Percentiles rank a stretch among this genome's conserved stretches.
Conservation (phyloP, 2,329 filamentous ascomycete genomes). For the Diaporthe vexans region DNA sequence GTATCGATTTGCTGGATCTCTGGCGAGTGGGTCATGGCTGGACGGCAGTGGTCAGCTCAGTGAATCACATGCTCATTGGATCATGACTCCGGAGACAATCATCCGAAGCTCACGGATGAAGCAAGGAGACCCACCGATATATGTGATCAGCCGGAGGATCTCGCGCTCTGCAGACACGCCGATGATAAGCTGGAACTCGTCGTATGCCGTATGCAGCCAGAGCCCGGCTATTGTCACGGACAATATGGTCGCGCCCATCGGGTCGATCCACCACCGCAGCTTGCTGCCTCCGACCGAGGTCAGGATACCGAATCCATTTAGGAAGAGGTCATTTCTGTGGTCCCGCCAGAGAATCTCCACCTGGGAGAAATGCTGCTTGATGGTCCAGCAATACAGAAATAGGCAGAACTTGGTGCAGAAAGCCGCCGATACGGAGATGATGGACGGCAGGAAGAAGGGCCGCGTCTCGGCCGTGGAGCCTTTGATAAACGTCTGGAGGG, state of each 20-base stretch:
- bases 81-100: too few species aligned
- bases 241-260: constrained; percentile 89
- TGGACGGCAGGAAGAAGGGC: constrained; percentile 82
- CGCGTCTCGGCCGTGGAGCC: constrained; percentile 66
- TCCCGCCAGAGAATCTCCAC: constrained; percentile 95
- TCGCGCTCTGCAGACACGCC: constrained; percentile 88
- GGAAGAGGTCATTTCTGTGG: constrained; percentile 93
- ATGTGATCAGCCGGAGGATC: constrained; percentile 93
- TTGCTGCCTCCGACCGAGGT: constrained; percentile 91
- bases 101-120: neutral
- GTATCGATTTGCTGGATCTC: constrained; percentile 90
- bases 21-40: constrained; percentile 84
- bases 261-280: constrained; percentile 94
- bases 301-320: constrained; percentile 93
- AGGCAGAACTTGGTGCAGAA: constrained; percentile 86
- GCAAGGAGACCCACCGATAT: constrained; percentile 71
- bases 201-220: constrained; percentile 88
- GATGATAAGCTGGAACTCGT: constrained; percentile 91
- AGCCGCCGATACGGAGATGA: constrained; percentile 86
- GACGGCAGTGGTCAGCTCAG: neutral
- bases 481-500: constrained; percentile 76
- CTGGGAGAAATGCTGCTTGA: constrained; percentile 92
- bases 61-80: neutral
- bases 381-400: constrained; percentile 92
- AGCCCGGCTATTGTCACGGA: constrained; percentile 82